Base-by-base conservation (phyloP, 2,329 filamentous ascomycete species). In the Dothidotthia symphoricarpi region DNA sequence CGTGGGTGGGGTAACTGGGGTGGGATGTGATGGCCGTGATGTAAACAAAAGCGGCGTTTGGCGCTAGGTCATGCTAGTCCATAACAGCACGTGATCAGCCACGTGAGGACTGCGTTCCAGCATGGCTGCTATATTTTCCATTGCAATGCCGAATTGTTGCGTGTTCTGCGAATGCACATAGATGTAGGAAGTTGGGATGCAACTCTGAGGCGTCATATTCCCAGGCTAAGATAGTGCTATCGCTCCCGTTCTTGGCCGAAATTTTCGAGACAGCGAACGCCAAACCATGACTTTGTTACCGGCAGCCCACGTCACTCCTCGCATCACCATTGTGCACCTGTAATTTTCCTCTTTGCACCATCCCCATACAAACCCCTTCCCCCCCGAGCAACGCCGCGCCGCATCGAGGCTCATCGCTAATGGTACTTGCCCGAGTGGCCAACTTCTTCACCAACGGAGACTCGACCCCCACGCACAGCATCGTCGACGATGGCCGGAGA, bases 391-490 rank as follows among this genome's bases (percentile, higher is more conserved):
- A 15, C 32, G 35, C 44, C 38, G 45, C 54, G 38, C 44, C 39
- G 47, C 51, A 28, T 47, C 36, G 35, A 40, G 49, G 49, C 50
- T 44, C 33, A 36, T 49, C 54, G 55, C 69, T 64, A 61, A 75
- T 74, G 72, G 70, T 74, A 61, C 61, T 74, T 66, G 71, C 66
- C 70, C 69, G 68, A 43, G 64, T 71, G 68, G 70, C 70, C 63
- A 68, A 70, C 59, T 69, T 71, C 63, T 63, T 74, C 52, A 67
- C 64, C 51, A 61, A 63, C 47, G 52, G 54, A 49, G 61, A 56
- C 42, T 12, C 7, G 12, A 14, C 5, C 25, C 11, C 56, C 25
- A 49, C 45, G 24, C 45, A 61, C 49, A 61, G 56, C 43, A 56
- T 65, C 41, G 59, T 64, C 45, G 63, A 71, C 41, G 53, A 69